A percentile compares a stretch with the other conserved stretches of the same genome.
Conservation (phyloP, 257 asterid genomes). For the Phtheirospermum japonicum region DNA sequence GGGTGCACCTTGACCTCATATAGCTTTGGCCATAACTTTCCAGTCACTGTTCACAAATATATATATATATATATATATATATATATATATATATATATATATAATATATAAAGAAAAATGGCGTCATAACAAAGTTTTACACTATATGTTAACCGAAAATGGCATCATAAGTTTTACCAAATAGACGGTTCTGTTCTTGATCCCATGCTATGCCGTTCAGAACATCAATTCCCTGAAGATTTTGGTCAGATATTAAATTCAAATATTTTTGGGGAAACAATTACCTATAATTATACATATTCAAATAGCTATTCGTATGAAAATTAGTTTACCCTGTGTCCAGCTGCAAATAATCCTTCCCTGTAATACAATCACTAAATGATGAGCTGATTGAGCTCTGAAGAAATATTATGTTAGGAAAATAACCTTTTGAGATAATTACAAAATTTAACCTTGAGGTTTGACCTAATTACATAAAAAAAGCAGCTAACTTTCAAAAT, state of each 20-base stretch:
- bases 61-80: too few species aligned
- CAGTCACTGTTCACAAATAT: conserved; percentile 76
- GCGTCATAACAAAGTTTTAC: neutral
- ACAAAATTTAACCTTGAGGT: too few species aligned
- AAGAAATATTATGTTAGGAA: neutral
- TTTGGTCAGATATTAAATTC: neutral
- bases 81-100: too few species aligned
- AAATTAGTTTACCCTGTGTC: conserved; percentile 43
- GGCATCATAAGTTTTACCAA: conserved; percentile 38
- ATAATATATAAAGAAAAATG: too few species aligned
- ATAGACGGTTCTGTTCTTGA: conserved; percentile 48
- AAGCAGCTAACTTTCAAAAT: too few species aligned
- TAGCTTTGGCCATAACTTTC: conserved; percentile 74
- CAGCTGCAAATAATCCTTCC: conserved; percentile 48
- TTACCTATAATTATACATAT: too few species aligned
- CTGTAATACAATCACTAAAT: conserved; percentile 36
- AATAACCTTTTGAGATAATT: neutral
- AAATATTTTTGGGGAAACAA: neutral
- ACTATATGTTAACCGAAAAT: neutral
- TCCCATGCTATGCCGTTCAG: conserved; percentile 98
- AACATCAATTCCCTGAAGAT: conserved; percentile 68
- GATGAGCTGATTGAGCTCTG: conserved; percentile 22
- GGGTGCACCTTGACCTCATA: conserved; percentile 55
- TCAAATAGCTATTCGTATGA: neutral
- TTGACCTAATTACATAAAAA: too few species aligned